A percentile compares a stretch with the other conserved stretches of the same genome.
Conservation (phyloP, 2,329 filamentous ascomycete genomes). For the Capronia epimyces region DNA sequence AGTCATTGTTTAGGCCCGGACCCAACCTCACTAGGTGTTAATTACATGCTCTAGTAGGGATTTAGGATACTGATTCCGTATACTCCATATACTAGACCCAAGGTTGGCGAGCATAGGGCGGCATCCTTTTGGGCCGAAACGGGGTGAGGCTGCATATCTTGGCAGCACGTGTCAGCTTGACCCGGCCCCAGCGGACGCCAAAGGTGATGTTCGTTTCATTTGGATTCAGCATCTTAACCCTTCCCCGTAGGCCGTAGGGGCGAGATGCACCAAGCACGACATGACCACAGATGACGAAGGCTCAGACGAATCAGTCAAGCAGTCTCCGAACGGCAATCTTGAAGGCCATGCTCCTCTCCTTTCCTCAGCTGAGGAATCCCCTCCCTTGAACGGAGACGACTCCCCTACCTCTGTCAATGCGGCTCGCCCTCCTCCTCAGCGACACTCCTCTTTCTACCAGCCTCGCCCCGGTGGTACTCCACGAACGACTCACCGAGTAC, state of each 20-base stretch:
- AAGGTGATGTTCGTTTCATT: not conserved
- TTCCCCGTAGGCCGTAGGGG: not conserved
- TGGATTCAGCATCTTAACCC: not conserved
- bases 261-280: constrained; percentile 24
- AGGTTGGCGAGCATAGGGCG: too few relatives aligned
- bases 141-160: too few relatives aligned
- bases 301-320: constrained; percentile 15
- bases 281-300: constrained; percentile 28
- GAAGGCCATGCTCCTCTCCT: constrained; percentile 16
- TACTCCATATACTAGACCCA: too few relatives aligned
- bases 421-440: constrained; percentile 27
- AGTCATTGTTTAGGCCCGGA: too few relatives aligned
- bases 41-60: too few relatives aligned
- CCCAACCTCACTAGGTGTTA: too few relatives aligned
- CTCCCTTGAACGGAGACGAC: constrained; percentile 29
- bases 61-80: too few relatives aligned
- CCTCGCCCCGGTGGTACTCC: constrained; percentile 44
- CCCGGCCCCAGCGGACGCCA: not conserved
- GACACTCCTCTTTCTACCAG: constrained; percentile 41
- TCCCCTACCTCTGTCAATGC: constrained; percentile 10
- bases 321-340: constrained; percentile 18
- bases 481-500: constrained; percentile 65
- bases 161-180: constrained; percentile 1
- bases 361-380: constrained; percentile 9
- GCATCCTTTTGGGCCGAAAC: too few relatives aligned